These are phyloP conservation scores for Yamadazyma sp. DNA, from an alignment of 1,139 yeast species.

Conservation along the genomic window DNA sequence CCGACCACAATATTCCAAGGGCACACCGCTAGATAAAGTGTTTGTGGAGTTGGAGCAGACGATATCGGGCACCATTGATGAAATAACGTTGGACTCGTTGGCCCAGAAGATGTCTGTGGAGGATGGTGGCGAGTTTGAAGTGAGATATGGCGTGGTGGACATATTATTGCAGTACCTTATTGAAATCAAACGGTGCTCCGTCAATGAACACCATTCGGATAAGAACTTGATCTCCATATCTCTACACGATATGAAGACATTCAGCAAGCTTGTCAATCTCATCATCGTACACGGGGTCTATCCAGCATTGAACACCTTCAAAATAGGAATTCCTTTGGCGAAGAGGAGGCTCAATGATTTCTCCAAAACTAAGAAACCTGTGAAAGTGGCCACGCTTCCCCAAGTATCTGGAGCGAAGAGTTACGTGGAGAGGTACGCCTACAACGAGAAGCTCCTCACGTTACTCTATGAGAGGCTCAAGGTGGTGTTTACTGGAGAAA, in stretches of 20 bases:
- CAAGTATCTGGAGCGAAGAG: conserved; percentile 11
- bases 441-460: conserved; percentile 28
- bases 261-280: conserved; percentile 62
- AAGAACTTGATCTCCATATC: conserved; percentile 65
- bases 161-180: conserved; percentile 30
- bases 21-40: conserved; percentile 36
- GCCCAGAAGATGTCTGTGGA: neutral
- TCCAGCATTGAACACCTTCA: conserved; percentile 53
- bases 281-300: conserved; percentile 72
- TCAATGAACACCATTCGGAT: conserved; percentile 20
- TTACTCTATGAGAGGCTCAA: conserved; percentile 36
- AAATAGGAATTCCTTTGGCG: conserved; percentile 66
- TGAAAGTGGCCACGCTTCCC: conserved; percentile 21
- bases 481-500: conserved; percentile 34
- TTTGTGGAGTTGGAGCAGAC: conserved; percentile 31
- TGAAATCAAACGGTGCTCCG: conserved; percentile 37
- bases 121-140: conserved; percentile 8
- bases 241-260: conserved; percentile 75
- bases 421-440: conserved; percentile 13
- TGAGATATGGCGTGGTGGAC: conserved; percentile 25
- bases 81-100: conserved; percentile 18
- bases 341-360: conserved; percentile 56
- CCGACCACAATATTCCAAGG: conserved; percentile 30
- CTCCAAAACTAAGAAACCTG: conserved; percentile 23
- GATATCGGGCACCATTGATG: conserved; percentile 28